Percentiles rank a stretch among this genome's conserved stretches.
Evolutionary conservation across 805 yeast species (phyloP).

Genomic region (Saccharomycopsis oosterbeekiorum): DNA sequence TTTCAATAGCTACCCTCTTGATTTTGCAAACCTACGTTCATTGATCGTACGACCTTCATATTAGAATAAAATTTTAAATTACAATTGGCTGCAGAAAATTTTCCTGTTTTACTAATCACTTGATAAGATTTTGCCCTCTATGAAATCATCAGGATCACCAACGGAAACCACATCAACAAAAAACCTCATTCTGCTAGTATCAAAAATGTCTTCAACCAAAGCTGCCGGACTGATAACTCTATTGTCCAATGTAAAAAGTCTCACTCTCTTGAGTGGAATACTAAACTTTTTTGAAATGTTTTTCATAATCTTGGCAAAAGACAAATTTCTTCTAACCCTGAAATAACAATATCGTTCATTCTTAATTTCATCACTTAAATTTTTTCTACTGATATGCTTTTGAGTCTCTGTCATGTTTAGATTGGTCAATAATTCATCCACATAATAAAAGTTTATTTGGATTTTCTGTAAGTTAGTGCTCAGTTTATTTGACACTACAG

Average conservation of each 20-base stretch:
- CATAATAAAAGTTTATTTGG: not conserved
- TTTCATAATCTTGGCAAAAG: not conserved
- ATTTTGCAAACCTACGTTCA: too few relatives aligned
- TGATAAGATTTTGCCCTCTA: not conserved
- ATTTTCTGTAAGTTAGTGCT: not conserved
- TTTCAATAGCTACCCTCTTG: too few relatives aligned
- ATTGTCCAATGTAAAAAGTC: not conserved
- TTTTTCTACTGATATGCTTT: not conserved
- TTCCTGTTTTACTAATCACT: not conserved
- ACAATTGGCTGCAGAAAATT: not conserved
- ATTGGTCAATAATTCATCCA: not conserved
- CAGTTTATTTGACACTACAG: not conserved
- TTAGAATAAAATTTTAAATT: too few relatives aligned
- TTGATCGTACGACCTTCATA: too few relatives aligned
- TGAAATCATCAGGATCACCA: not conserved
- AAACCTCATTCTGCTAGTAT: not conserved
- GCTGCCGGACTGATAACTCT: not conserved
- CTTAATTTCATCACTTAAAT: not conserved
- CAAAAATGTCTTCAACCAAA: not conserved
- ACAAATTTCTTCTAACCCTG: not conserved
- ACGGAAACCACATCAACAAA: not conserved
- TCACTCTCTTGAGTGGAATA: not conserved
- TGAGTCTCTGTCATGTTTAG: not conserved
- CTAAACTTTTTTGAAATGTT: not conserved
- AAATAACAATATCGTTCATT: not conserved